These are phyloP conservation scores for Phytopythium aichiense DNA, from an alignment of 352 stramenopile species.

Conservation along the genomic window DNA sequence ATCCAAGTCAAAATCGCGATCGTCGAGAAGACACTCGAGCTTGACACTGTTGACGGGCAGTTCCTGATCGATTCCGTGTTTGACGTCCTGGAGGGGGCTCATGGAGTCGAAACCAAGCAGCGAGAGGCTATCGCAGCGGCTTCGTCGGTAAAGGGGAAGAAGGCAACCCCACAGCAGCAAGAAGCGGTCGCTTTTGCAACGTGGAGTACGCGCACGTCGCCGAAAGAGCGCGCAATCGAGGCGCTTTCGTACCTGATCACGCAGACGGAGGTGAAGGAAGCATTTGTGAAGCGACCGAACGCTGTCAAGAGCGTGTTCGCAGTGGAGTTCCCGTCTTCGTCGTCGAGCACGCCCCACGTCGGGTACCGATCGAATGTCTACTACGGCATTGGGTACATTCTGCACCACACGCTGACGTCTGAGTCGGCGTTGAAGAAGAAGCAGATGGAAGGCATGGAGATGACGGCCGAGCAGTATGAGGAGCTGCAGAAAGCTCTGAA, in stretches of 20 bases:
- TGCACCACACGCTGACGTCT: constrained; percentile 92
- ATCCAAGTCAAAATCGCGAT: constrained; percentile 83
- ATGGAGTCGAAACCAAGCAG: constrained; percentile 46
- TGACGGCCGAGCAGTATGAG: constrained; percentile 97
- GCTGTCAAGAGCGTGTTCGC: constrained; percentile 69
- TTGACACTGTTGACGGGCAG: constrained; percentile 49
- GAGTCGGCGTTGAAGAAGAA: constrained; percentile 94
- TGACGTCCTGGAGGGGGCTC: constrained; percentile 59
- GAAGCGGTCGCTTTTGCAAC: constrained; percentile 3
- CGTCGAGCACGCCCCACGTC: constrained; percentile 23
- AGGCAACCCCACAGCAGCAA: constrained; percentile 19
- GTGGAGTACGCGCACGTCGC: constrained; percentile 40
- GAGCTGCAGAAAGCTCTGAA: constrained; percentile 93
- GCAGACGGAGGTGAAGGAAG: constrained; percentile 75
- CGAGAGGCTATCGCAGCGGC: not conserved
- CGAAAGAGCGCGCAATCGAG: constrained; percentile 79
- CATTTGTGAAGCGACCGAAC: constrained; percentile 49
- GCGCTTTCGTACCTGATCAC: constrained; percentile 84
- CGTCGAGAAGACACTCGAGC: constrained; percentile 77
- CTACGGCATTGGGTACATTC: constrained; percentile 93
- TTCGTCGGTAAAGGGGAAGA: constrained; percentile 13
- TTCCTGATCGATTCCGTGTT: constrained; percentile 75
- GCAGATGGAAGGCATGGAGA: constrained; percentile 95
- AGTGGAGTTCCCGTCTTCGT: constrained; percentile 52
- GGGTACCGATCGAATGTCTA: constrained; percentile 82